Evolutionary conservation across 2,329 filamentous ascomycete genomes (phyloP).

Genomic region (Emericellopsis atlantica): DNA sequence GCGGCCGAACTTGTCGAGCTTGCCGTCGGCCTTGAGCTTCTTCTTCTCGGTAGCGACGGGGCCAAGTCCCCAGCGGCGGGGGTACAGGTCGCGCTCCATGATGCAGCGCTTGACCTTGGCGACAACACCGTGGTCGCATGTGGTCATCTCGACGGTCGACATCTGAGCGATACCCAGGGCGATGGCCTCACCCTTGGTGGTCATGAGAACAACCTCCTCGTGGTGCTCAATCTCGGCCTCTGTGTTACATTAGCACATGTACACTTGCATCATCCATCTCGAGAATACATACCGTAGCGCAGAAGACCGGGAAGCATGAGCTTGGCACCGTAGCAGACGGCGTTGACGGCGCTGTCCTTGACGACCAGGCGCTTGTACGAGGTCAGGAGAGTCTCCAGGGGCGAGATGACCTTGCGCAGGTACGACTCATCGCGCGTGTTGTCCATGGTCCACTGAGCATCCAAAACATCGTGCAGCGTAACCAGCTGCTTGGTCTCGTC

Average conservation of each 20-base stretch:
- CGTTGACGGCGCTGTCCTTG: constrained; percentile 75
- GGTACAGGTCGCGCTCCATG: constrained; percentile 98
- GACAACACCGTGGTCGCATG: constrained; percentile 93
- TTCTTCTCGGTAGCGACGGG: constrained; percentile 95
- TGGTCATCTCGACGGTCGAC: constrained; percentile 94
- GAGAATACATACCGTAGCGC: constrained; percentile 59
- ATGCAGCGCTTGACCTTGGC: constrained; percentile 99
- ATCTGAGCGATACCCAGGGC: constrained; percentile 94
- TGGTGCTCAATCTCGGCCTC: constrained; percentile 85
- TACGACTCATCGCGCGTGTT: constrained; percentile 92
- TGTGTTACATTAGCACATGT: constrained; percentile 19
- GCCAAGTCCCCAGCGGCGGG: constrained; percentile 89
- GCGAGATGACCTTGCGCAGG: constrained; percentile 80
- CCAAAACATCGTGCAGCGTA: constrained; percentile 75
- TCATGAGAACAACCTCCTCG: constrained; percentile 96
- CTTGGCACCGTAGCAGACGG: constrained; percentile 97
- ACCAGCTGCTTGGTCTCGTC: constrained; percentile 81
- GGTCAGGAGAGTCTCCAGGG: constrained; percentile 82
- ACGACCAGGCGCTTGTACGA: constrained; percentile 96
- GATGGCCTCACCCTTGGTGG: constrained; percentile 97
- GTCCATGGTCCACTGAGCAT: constrained; percentile 93
- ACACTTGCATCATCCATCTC: not conserved
- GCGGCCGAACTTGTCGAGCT: constrained; percentile 94
- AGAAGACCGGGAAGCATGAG: constrained; percentile 96
- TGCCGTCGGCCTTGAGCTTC: constrained; percentile 97